These are phyloP conservation scores for Naganishia sp. DNA, from an alignment of 1,284 basidiomycete genomes.

Conservation along the genomic window DNA sequence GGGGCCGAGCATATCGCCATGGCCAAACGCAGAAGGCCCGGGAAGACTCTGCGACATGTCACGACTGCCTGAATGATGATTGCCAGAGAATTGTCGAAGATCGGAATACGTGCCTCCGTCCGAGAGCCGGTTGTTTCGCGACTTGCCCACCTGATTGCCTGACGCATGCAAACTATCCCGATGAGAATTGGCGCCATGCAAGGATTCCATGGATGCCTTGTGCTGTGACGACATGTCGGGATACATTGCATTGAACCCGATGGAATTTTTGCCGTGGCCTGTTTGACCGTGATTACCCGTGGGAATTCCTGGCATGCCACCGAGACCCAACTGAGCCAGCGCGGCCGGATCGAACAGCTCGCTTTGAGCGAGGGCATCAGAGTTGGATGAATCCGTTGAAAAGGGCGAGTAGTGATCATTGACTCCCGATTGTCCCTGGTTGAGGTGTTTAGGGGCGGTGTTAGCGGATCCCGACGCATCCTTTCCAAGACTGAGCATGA, in stretches of 20 bases:
- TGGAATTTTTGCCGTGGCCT: slow-evolving; percentile 1
- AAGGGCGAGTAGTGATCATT: slow-evolving; percentile 45
- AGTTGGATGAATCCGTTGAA: slow-evolving; percentile 41
- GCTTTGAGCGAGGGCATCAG: slow-evolving; percentile 35
- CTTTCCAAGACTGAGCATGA: slow-evolving; percentile 53
- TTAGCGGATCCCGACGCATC: slow-evolving; percentile 40
- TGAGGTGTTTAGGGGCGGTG: slow-evolving; percentile 10
- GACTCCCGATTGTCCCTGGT: slow-evolving; percentile 14
- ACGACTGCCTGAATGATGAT: background rate
- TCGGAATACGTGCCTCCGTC: slow-evolving; percentile 9
- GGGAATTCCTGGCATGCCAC: slow-evolving; percentile 54
- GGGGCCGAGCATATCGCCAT: slow-evolving; percentile 5
- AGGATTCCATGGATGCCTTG: slow-evolving; percentile 11
- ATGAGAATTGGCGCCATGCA: background rate
- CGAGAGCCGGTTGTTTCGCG: slow-evolving; percentile 4
- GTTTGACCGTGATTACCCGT: slow-evolving; percentile 5
- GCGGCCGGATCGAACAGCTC: slow-evolving; percentile 53
- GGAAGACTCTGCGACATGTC: slow-evolving; percentile 17
- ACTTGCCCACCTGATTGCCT: background rate
- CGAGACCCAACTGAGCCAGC: slow-evolving; percentile 53
- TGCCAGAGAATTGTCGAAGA: background rate
- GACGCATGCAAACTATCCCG: slow-evolving; percentile 4
- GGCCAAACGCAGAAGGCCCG: slow-evolving; percentile 7
- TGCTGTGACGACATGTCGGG: slow-evolving; percentile 20
- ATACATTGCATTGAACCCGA: slow-evolving; percentile 28